Conservation (phyloP, 805 yeast genomes). For the Saccharomycopsis synnaedendra region DNA sequence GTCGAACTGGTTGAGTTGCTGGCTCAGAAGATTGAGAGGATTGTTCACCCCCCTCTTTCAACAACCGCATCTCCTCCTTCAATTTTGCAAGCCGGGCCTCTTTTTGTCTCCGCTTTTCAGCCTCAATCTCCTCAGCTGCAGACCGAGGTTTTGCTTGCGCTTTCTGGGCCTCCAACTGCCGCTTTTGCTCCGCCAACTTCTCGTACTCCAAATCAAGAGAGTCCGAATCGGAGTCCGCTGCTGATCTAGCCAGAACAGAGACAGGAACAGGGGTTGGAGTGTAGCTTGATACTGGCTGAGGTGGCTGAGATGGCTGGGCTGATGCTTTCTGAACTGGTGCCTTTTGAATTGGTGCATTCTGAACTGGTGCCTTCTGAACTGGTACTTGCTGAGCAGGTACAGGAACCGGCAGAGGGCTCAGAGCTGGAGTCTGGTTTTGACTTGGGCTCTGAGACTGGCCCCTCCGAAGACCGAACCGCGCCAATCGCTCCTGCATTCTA, state of each 20-base stretch:
- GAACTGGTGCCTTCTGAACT: too few species aligned
- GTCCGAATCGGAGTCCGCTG: constrained; percentile 13
- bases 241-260: constrained; percentile 7
- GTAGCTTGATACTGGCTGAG: not conserved
- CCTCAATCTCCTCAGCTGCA: constrained; percentile 12
- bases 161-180: constrained; percentile 23
- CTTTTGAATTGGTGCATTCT: too few species aligned
- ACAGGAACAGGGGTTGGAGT: not conserved
- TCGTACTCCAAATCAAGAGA: constrained; percentile 32
- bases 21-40: constrained; percentile 6
- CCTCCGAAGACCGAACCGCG: constrained; percentile 61
- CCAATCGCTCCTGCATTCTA: constrained; percentile 77
- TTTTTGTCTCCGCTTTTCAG: constrained; percentile 12
- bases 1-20: not conserved
- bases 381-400: constrained; percentile 1
- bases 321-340: not conserved
- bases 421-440: constrained; percentile 12
- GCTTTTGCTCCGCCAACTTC: constrained; percentile 32
- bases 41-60: constrained; percentile 5
- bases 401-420: constrained; percentile 12
- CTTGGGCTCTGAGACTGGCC: not conserved
- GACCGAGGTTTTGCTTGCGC: constrained; percentile 23
- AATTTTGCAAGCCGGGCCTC: constrained; percentile 15
- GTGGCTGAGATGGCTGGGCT: not conserved
- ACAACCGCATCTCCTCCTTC: constrained; percentile 14